These are phyloP conservation scores for Blastocystis sp. DNA, from an alignment of 352 stramenopile species.

Conservation along the genomic window DNA sequence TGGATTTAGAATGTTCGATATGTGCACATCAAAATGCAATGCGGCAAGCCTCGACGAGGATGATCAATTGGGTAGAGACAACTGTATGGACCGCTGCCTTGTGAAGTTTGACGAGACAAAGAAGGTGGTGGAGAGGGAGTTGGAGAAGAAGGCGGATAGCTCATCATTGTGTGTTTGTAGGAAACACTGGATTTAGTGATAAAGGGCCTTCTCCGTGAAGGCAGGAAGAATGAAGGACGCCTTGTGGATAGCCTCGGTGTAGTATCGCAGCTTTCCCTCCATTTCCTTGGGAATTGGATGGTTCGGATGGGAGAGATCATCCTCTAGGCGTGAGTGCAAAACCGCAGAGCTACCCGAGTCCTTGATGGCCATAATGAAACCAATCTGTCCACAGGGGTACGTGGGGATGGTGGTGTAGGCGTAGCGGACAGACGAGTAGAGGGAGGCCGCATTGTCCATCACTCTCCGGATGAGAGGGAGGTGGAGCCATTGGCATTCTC, in stretches of 20 bases:
- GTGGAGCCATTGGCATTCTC: conserved; percentile 97
- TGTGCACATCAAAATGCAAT: conserved; percentile 5
- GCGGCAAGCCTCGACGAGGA: neutral
- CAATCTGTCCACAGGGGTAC: conserved; percentile 97
- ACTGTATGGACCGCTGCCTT: conserved; percentile 55
- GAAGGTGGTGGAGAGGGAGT: neutral
- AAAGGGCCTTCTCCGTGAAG: conserved; percentile 81
- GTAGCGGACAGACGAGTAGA: conserved; percentile 93
- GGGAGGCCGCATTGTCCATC: conserved; percentile 81
- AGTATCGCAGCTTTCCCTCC: conserved; percentile 81
- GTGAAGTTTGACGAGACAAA: neutral
- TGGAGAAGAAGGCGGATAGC: neutral
- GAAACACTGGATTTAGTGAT: conserved; percentile 68
- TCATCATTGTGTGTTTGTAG: conserved; percentile 19
- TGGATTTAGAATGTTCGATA: conserved; percentile 19
- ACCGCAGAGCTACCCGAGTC: conserved; percentile 50
- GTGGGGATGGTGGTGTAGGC: conserved; percentile 96
- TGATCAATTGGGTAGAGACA: conserved; percentile 24
- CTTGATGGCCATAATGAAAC: conserved; percentile 84
- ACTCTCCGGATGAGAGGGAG: conserved; percentile 92
- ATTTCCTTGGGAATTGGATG: conserved; percentile 78
- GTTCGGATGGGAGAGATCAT: conserved; percentile 36
- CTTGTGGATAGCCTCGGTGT: conserved; percentile 82
- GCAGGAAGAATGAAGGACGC: conserved; percentile 91
- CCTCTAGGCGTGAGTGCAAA: conserved; percentile 5